A percentile compares a stretch with the other conserved stretches of the same genome.
phyloP scores from a whole-genome alignment of 176 grass and related monocot genomes.

The Bolboschoenus planiculmis region DNA sequence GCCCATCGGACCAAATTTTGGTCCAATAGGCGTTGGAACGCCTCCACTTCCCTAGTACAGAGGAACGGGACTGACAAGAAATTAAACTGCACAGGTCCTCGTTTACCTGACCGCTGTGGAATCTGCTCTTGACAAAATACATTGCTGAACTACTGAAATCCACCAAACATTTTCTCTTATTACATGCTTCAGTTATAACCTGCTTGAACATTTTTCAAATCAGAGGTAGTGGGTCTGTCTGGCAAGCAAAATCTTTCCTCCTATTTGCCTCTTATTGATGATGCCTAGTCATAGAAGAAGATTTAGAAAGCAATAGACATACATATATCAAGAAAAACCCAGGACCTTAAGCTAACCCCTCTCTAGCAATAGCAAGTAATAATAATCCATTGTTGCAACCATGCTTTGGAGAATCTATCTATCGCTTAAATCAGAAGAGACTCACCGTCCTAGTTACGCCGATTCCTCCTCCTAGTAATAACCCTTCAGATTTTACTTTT shows the following conservation, averaged over 20 bases:
- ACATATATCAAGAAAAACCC: no score
- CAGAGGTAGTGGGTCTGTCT: neutral
- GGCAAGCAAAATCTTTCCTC: neutral
- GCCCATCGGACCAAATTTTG: no score
- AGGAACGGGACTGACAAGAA: neutral
- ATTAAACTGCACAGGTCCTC: neutral
- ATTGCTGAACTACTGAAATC: constrained; percentile 2
- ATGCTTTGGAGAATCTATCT: no score
- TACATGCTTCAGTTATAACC: neutral
- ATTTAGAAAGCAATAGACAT: neutral
- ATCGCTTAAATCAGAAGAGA: no score
- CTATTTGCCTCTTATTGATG: no score
- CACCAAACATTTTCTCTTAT: neutral
- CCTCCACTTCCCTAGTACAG: no score
- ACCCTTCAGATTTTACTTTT: no score
- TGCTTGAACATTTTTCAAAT: constrained; percentile 18
- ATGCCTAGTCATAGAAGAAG: neutral
- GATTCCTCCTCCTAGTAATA: neutral
- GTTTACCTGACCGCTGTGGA: constrained; percentile 11
- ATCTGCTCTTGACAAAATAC: neutral
- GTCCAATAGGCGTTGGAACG: no score
- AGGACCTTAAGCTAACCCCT: no score
- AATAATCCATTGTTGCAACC: no score
- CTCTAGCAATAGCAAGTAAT: no score
- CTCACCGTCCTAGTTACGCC: neutral